These are phyloP conservation scores for Mycosphaerella sp. DNA, from an alignment of 2,329 filamentous ascomycete genomes.

Conservation along the genomic window DNA sequence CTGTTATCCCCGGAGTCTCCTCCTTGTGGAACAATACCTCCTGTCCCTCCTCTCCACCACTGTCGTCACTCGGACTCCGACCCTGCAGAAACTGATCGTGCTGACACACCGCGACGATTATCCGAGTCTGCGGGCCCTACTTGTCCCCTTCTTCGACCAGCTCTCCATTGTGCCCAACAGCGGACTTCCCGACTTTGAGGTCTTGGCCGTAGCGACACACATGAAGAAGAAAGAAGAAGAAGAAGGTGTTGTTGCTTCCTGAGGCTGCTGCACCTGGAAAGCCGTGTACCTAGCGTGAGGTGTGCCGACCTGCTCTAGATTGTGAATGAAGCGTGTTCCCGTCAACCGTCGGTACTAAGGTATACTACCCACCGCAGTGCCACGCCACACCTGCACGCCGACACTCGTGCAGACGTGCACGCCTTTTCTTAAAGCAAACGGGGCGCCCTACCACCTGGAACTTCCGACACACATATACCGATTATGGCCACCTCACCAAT, in stretches of 20 bases:
- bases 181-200: conserved; percentile 21
- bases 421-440: background rate
- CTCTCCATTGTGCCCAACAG: conserved; percentile 9
- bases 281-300: conserved; percentile 4
- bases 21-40: conserved; percentile 40
- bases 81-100: conserved; percentile 38
- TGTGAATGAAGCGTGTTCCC: conserved; percentile 9
- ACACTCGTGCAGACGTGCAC: background rate
- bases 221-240: background rate
- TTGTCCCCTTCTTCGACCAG: conserved; percentile 11
- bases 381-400: background rate
- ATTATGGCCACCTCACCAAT: background rate
- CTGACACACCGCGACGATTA: conserved; percentile 41
- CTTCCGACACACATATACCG: background rate
- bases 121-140: conserved; percentile 21
- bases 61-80: conserved; percentile 25
- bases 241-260: background rate
- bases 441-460: background rate
- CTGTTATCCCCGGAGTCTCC: conserved; percentile 48
- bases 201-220: conserved; percentile 18
- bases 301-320: conserved; percentile 11
- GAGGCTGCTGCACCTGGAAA: background rate
- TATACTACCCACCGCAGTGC: background rate
- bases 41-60: conserved; percentile 10
- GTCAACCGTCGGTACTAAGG: background rate